Evolutionary conservation across 805 yeast species (phyloP), one percentile per base, ranked within the genome.

Genomic region (Pichia heedii): DNA sequence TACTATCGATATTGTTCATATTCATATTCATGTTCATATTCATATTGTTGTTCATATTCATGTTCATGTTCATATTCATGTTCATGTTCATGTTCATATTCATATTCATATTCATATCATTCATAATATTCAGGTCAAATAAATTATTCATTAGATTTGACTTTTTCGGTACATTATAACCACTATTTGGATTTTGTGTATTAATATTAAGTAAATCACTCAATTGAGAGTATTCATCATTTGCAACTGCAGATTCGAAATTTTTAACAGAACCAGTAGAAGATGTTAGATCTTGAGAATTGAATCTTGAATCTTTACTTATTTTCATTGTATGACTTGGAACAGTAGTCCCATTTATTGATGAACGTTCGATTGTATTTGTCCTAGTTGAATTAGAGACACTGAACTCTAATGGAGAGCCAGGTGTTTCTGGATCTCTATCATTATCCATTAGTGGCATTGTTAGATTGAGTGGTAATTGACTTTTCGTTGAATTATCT

Each of bases 181-280:
- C 61, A 39, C 51, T 56, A 16, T 58, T 56, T 16, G 66, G 65
- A 1, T 65, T 61, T 13, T 29, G 12, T 12, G 66, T 63, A 41
- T 62, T 57, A 7, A 66, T 58, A 36, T 50, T 54, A n/a, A 69
- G 42, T 5, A 68, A 48, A 45, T 63, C 71, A 7, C 71, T 66
- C 32, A 69, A 51, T 36, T 46, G 37, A 6, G 20, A 12, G 32
- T 40, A 43, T 45, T 68, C 72, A 35, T 66, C 70, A 49, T 69
- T 68, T 13, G 69, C 70, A 41, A 67, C 50, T 18, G 48, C 40
- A 2, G 67, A 62, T 43, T 58, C 57, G 49, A 61, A 63, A 20
- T 56, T 54, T 37, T 48, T 53, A 19, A 43, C 42, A 13, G 54
- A 49, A 21, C 50, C 40, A 19, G 46, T 43, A 3, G 51, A 42